Evolutionary conservation across 2,329 filamentous ascomycete genomes (phyloP), one percentile per base, ranked within the genome.

Genomic region (Aspergillus amoenus): DNA sequence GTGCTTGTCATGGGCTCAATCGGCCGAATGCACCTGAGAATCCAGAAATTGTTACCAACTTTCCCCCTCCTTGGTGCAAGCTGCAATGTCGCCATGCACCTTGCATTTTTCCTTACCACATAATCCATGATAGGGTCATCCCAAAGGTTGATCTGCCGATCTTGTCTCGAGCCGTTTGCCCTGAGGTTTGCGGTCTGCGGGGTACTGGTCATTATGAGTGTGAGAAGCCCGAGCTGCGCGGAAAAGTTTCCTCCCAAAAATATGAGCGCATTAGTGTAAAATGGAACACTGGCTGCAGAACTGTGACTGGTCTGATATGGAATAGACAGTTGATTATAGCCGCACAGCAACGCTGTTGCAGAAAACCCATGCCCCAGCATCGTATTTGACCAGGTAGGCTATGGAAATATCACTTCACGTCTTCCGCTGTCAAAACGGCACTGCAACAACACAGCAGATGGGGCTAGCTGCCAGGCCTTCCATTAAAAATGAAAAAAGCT

Each of bases 101-200:
- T 53, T 52, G 17, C 24, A 44, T 51, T 40, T 41, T 44, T 52
- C 46, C 49, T 47, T 52, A 24, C 55, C 24, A 48, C 17, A 47
- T 37, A 37, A 30, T 55, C 15, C 43, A 24, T 44, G 34, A 40
- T 53, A 47, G 46, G 52, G 51, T 22, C 30, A 55, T 43, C 15
- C 21, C 17, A 30, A 32, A 55, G 55, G 62, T 51, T 59, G 59
- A 64, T 63, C 64, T 54, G 62, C 53, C 44, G 62, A 63, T 66
- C 61, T 42, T 54, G 47, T 60, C 57, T 32, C 40, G 49, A 42
- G 39, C 44, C 17, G 43, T 54, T 34, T 43, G 27, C 51, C 37
- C 49, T 32, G 55, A 58, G 53, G 27, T 30, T 30, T 30, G 27
- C 27, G 57, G 61, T 52, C 39, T 59, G 61, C 58, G 62, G 61